Evolutionary conservation across 2,329 filamentous ascomycete genomes (phyloP).

Genomic region (Fusarium nanum): DNA sequence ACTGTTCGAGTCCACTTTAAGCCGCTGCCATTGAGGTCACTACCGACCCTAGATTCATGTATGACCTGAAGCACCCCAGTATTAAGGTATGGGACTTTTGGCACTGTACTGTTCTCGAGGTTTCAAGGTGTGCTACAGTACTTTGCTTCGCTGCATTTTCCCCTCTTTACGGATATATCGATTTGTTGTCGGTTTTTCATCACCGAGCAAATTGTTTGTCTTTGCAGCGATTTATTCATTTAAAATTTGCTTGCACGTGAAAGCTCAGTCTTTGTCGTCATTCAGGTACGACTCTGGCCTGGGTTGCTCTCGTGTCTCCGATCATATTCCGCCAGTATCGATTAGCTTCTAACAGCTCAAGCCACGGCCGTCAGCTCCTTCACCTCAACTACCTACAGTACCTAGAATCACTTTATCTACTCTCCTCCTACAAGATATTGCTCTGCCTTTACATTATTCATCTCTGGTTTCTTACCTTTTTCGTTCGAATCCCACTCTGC

Average conservation of each 20-base stretch:
- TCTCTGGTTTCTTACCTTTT: not conserved
- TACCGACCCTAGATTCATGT: slow-evolving; percentile 11
- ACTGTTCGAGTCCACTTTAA: slow-evolving; percentile 29
- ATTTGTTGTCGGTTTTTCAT: not conserved
- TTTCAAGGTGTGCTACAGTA: slow-evolving; percentile 2
- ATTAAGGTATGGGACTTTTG: slow-evolving; percentile 5
- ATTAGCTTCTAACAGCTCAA: slow-evolving; percentile 35
- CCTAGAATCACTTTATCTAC: not conserved
- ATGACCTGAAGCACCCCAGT: slow-evolving; percentile 9
- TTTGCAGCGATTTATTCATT: not conserved
- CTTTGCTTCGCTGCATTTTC: slow-evolving; percentile 20
- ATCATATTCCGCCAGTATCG: slow-evolving; percentile 41
- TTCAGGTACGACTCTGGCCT: slow-evolving; percentile 2
- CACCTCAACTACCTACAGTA: not conserved
- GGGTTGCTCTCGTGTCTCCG: slow-evolving; percentile 8
- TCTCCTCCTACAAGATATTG: slow-evolving; percentile 3
- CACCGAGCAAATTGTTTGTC: not conserved
- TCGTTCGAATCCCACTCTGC: not conserved
- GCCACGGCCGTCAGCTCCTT: not conserved
- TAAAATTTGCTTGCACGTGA: slow-evolving; percentile 6
- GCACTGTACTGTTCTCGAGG: slow-evolving; percentile 10
- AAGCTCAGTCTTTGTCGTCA: slow-evolving; percentile 21
- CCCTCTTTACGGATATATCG: slow-evolving; percentile 23
- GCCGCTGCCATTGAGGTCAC: slow-evolving; percentile 38
- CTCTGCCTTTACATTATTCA: not conserved